Percentiles rank a stretch among this genome's conserved stretches.
phyloP scores from a whole-genome alignment of 768 basidiomycete genomes.

The Hortiboletus flavorubellus region DNA sequence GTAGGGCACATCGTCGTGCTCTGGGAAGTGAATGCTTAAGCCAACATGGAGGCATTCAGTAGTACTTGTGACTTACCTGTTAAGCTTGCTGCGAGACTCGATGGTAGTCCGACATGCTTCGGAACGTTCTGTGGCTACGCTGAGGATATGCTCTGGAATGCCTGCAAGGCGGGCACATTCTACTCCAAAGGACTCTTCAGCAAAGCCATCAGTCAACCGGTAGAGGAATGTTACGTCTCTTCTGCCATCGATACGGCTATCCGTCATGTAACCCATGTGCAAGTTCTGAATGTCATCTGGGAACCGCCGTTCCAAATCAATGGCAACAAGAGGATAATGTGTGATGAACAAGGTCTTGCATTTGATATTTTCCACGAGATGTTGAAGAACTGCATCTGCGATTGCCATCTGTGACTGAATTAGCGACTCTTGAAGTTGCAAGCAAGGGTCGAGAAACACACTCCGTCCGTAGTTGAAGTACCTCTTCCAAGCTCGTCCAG shows the following conservation, averaged over 20 bases:
- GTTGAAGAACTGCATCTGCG: constrained; percentile 74
- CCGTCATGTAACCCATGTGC: constrained; percentile 83
- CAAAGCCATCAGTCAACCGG: constrained; percentile 64
- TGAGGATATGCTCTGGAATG: constrained; percentile 67
- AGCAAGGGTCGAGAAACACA: constrained; percentile 25
- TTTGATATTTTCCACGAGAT: constrained; percentile 54
- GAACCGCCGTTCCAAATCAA: constrained; percentile 56
- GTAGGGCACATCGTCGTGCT: constrained; percentile 26
- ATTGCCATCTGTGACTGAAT: constrained; percentile 67
- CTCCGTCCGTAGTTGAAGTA: constrained; percentile 90
- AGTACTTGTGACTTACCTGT: constrained; percentile 38
- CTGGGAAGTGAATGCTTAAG: constrained; percentile 12
- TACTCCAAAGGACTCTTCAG: constrained; percentile 84
- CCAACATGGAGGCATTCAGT: neutral
- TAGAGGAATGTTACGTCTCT: constrained; percentile 89
- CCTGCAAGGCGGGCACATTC: constrained; percentile 90
- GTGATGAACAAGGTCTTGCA: constrained; percentile 91
- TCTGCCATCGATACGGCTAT: constrained; percentile 64
- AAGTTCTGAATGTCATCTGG: constrained; percentile 65
- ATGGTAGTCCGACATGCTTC: constrained; percentile 53
- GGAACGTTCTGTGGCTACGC: constrained; percentile 54
- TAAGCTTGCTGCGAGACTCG: constrained; percentile 45
- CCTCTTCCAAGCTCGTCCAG: constrained; percentile 89
- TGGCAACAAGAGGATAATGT: constrained; percentile 87
- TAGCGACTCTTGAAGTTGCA: neutral